A percentile compares a stretch with the other conserved stretches of the same genome.
Evolutionary conservation across 345 rosid genomes (phyloP).

Genomic region (Acer yangbiense): DNA sequence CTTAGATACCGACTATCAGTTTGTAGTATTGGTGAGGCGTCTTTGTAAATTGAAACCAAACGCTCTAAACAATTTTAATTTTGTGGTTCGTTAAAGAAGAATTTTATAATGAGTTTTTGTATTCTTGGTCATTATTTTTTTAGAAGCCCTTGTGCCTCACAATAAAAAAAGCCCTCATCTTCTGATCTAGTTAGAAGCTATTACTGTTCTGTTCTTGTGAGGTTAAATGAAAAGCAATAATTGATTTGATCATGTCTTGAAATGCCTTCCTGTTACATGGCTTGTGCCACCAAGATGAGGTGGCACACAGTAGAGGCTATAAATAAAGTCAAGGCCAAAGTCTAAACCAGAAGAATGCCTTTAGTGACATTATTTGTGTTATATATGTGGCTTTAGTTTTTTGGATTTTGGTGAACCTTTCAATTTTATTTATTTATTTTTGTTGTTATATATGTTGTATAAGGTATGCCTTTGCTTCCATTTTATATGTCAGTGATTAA

Average conservation of each 20-base stretch:
- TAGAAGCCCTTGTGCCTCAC: not conserved
- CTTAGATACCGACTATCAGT: not conserved
- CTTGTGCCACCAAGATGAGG: not conserved
- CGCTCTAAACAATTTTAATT: too few relatives aligned
- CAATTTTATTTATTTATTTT: too few relatives aligned
- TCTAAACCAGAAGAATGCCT: not conserved
- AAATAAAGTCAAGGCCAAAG: not conserved
- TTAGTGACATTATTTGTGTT: not conserved
- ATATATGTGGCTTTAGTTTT: not conserved
- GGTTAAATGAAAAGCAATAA: not conserved
- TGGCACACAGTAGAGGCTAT: not conserved
- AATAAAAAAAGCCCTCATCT: not conserved
- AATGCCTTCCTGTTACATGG: not conserved
- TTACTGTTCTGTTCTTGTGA: not conserved
- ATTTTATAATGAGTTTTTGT: not conserved
- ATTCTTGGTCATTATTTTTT: not conserved
- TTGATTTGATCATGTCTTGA: not conserved
- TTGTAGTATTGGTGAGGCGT: not conserved
- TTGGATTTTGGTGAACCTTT: not conserved
- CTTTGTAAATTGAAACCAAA: slow-evolving; percentile 3
- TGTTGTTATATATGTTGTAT: not conserved
- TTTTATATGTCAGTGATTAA: not conserved
- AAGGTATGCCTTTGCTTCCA: not conserved
- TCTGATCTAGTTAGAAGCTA: not conserved
- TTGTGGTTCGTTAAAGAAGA: not conserved